Evolutionary conservation across 1,284 basidiomycete genomes (phyloP).

Genomic region (Austroboletus novae-zelandiae): DNA sequence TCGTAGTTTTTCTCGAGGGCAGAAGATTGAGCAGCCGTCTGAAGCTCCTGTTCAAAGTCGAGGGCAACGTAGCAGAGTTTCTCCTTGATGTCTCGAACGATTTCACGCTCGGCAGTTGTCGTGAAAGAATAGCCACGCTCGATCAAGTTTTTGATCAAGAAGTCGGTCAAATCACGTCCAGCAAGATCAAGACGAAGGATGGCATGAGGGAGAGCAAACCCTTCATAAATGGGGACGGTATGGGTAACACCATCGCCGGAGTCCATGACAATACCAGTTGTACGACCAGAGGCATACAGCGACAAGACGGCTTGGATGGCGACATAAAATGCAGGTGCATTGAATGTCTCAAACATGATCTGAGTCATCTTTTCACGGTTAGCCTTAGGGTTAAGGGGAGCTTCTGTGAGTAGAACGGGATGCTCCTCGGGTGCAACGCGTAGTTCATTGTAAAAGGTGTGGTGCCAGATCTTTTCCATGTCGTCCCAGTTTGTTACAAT

Average conservation of each 20-base stretch:
- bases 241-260: conserved; percentile 91
- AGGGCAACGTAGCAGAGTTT: conserved; percentile 97
- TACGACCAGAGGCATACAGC: conserved; percentile 86
- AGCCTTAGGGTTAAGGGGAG: no score
- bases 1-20: conserved; percentile 95
- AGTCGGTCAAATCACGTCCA: conserved; percentile 93
- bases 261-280: conserved; percentile 88
- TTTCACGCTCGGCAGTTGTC: conserved; percentile 92
- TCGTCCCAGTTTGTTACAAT: conserved; percentile 96
- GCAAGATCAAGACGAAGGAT: conserved; percentile 95
- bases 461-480: conserved; percentile 70
- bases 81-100: conserved; percentile 98
- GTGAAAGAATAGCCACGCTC: conserved; percentile 96
- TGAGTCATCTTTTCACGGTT: no score
- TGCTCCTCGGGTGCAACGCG: conserved; percentile 21
- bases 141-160: conserved; percentile 89
- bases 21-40: conserved; percentile 90
- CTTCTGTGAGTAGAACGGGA: no score
- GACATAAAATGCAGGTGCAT: conserved; percentile 88
- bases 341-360: no score
- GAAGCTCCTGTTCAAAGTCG: conserved; percentile 96
- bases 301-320: conserved; percentile 92
- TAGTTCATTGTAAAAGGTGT: no score
- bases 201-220: conserved; percentile 93
- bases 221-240: conserved; percentile 88